Evolutionary conservation across 148 eudicot species (phyloP).

Genomic region (Talinum fruticosum): DNA sequence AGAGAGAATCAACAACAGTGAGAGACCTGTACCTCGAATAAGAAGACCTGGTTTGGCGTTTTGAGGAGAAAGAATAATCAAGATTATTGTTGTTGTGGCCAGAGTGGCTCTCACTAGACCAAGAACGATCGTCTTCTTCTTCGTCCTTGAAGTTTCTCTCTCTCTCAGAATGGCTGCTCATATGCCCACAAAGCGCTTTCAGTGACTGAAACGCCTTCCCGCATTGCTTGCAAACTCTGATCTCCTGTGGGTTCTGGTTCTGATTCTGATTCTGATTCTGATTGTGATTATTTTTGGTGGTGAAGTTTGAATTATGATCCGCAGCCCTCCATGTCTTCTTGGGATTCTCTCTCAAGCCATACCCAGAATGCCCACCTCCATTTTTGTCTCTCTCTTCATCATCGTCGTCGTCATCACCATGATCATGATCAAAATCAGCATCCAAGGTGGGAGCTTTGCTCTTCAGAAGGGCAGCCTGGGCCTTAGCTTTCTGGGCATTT

Average conservation of each 20-base stretch:
- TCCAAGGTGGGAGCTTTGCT: constrained; percentile 35
- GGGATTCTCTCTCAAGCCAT: constrained; percentile 73
- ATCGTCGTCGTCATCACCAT: constrained; percentile 27
- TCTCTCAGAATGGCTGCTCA: constrained; percentile 80
- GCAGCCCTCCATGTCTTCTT: constrained; percentile 73
- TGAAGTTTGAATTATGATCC: constrained; percentile 28
- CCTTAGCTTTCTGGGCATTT: constrained; percentile 28
- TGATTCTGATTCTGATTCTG: not conserved
- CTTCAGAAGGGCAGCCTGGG: not conserved
- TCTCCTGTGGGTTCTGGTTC: constrained; percentile 21
- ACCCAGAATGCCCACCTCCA: constrained; percentile 40
- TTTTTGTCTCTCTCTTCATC: constrained; percentile 1
- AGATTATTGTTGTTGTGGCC: not conserved
- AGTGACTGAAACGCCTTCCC: constrained; percentile 82
- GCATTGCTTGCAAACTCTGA: constrained; percentile 74
- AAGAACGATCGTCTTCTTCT: constrained; percentile 32
- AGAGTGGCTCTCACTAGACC: constrained; percentile 39
- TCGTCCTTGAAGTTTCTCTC: constrained; percentile 40
- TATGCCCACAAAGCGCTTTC: constrained; percentile 92
- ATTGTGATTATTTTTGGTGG: not conserved
- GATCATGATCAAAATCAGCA: constrained; percentile 25
- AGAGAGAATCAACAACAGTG: constrained; percentile 24
- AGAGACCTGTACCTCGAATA: constrained; percentile 45
- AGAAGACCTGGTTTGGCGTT: constrained; percentile 35
- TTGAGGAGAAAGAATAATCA: not conserved